Conservation (phyloP, 805 yeast species). For the Dipodascopsis uninucleata region DNA sequence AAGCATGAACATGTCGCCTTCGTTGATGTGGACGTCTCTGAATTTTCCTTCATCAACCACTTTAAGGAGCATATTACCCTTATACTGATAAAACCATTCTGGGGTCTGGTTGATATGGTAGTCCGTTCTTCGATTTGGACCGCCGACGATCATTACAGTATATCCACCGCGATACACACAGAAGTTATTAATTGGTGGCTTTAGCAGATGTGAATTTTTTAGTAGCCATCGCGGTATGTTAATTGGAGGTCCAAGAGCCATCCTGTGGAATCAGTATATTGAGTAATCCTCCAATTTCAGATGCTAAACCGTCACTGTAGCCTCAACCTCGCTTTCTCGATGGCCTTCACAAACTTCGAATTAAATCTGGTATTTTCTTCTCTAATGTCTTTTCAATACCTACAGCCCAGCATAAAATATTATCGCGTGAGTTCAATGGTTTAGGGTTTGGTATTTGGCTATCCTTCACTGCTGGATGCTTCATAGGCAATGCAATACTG, state of each 20-base stretch:
- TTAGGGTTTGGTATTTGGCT: too few species aligned
- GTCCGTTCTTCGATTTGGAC: slow-evolving; percentile 91
- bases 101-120: slow-evolving; percentile 93
- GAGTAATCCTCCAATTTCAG: too few species aligned
- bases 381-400: too few species aligned
- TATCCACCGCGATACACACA: slow-evolving; percentile 89
- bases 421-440: too few species aligned
- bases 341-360: too few species aligned
- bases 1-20: slow-evolving; percentile 83
- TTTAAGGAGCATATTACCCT: slow-evolving; percentile 76
- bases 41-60: slow-evolving; percentile 80
- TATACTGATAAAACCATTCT: slow-evolving; percentile 84
- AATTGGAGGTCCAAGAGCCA: slow-evolving; percentile 47
- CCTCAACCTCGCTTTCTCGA: too few species aligned
- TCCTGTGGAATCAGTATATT: too few species aligned
- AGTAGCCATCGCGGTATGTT: slow-evolving; percentile 76
- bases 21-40: slow-evolving; percentile 67
- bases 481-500: too few species aligned
- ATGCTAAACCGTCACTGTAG: too few species aligned
- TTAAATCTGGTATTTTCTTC: too few species aligned
- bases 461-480: too few species aligned
- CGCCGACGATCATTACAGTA: slow-evolving; percentile 94
- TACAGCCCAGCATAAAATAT: too few species aligned
- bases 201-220: slow-evolving; percentile 68
- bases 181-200: slow-evolving; percentile 90